phyloP scores from a whole-genome alignment of 192 early-diverging fungal species.

The Umbelopsis vinacea region DNA sequence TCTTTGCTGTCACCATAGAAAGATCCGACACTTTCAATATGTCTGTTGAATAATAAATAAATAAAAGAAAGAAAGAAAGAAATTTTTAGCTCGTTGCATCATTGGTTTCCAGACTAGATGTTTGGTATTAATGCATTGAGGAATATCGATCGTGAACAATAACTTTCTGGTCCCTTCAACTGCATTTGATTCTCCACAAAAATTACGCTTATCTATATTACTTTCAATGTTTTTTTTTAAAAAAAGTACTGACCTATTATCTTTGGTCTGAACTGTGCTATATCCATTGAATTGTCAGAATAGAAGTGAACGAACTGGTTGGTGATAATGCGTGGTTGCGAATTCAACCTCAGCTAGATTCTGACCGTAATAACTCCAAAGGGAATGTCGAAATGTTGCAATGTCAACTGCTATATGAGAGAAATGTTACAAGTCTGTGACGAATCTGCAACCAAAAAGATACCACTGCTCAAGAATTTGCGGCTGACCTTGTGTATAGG shows the following conservation, averaged over 20 bases:
- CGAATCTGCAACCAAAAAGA: not conserved
- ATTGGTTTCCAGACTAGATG: not conserved
- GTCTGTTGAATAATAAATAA: not conserved
- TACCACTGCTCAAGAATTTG: not conserved
- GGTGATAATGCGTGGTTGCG: not conserved
- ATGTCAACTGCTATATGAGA: not conserved
- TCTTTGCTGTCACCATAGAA: slow-evolving; percentile 40
- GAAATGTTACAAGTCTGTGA: not conserved
- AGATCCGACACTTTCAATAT: slow-evolving; percentile 37
- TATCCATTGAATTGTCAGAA: not conserved
- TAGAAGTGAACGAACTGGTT: too few species aligned
- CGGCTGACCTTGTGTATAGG: slow-evolving; percentile 1
- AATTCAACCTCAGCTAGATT: slow-evolving; percentile 1
- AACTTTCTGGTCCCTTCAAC: not conserved
- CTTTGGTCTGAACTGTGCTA: slow-evolving; percentile 10
- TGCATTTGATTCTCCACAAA: not conserved
- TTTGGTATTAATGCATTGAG: not conserved
- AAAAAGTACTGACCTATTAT: not conserved
- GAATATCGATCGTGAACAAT: not conserved
- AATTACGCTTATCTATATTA: not conserved
- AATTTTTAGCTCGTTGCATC: not conserved
- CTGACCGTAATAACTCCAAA: not conserved
- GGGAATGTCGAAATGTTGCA: not conserved
- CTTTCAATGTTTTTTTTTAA: not conserved
- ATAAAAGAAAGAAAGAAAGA: not conserved